Evolutionary conservation across 2,329 filamentous ascomycete genomes (phyloP), one percentile per base, ranked within the genome.

Genomic region (Didymella pomorum): DNA sequence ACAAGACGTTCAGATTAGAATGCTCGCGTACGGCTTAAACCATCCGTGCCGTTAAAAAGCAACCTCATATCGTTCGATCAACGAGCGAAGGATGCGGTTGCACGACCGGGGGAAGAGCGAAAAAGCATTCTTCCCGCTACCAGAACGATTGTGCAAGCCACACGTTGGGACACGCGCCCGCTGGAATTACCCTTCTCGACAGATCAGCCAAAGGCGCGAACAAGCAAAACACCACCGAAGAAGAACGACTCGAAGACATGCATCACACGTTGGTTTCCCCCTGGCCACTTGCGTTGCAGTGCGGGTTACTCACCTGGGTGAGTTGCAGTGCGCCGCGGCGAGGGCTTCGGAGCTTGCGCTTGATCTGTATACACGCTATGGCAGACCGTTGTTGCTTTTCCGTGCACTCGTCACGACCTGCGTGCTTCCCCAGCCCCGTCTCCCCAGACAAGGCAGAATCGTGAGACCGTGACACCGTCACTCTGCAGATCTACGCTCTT

Each of bases 311-410:
- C 25, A 50, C 18, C 46, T 18, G 26, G 50, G 41, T 51, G 41
- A 46, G 50, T 45, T 54, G 56, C 56, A 58, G 50, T 46, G 33
- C 50, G 46, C 56, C 50, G 54, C 44, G 26, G 26, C 31, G 42
- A 28, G 45, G 41, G 26, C 46, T 35, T 58, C 56, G 56, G 56
- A 46, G 56, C 50, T 50, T 58, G 51, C 39, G 41, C 50, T 58
- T 50, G 49, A 54, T 58, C 39, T 44, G 56, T 54, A 58, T 58
- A 58, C 56, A 54, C 50, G 56, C 46, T 53, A 50, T 58, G 37
- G 21, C 14, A 41, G 7, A 45, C 21, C 2, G 20, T 46, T 33
- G 20, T 58, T 58, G 31, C 50, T 58, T 58, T 58, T 58, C 41
- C 33, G 39, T 46, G 18, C 33, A 41, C 44, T 46, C 51, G 51